Base-by-base conservation (phyloP, 305 asterid genomes). In the Ajuga reptans region DNA sequence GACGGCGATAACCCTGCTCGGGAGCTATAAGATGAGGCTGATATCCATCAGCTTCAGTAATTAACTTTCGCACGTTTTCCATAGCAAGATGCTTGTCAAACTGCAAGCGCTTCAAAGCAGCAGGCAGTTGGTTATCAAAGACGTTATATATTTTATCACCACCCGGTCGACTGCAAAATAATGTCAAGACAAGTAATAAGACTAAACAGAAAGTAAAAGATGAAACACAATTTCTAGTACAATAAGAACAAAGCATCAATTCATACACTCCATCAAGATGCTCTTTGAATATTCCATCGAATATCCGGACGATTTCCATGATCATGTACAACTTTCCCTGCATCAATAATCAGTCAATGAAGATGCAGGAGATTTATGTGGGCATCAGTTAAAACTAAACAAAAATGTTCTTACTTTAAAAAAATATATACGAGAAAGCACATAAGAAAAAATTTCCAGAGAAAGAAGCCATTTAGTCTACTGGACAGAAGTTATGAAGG, bases 11-110 rank as follows among this genome's bases (percentile, higher is more conserved):
- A 43, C 96, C 96, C 75, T 88, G 89, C 59, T 88, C 95, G 4
- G 92, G 95, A 60, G 95, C 95, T 72, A 88, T 86, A 72, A 88
- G 87, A 81, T 88, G 95, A 1, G 95, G 92, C 79, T 88, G 92
- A 72, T 88, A 88, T 56, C 95, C 92, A 76, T 88, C 95, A 46
- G 95, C 95, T 78, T 88, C 86, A 41, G 92, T 84, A 65, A 88
- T 80, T 50, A 88, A 71, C 67, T 88, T 88, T 56, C 91, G 84
- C 50, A 88, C 96, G 71, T 88, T 88, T 66, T 88, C 92, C 86
- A 83, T 82, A 4, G 93, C 84, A 57, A 86, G 92, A 69, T 88
- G 92, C 80, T 86, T 85, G 80, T 88, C 93, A 81, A 84, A 88
- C 74, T 84, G 96, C 80, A 88, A 70, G 49, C 92, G 89, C 78